phyloP scores from a whole-genome alignment of 176 grass and related monocot genomes.

The Ananas comosus region DNA sequence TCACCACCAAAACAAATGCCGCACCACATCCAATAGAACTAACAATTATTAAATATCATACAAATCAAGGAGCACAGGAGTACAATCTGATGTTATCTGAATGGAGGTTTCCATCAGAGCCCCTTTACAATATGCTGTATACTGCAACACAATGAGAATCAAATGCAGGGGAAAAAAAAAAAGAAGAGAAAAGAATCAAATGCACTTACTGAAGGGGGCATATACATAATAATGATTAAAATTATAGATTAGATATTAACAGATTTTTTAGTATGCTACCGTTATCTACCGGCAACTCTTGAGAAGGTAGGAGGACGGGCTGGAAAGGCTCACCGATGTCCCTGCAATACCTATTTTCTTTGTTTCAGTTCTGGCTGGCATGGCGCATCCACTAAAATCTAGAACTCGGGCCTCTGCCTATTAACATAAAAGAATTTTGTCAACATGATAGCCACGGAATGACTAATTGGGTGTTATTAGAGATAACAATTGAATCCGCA shows the following conservation, averaged over 20 bases:
- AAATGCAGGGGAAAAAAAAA: too few species aligned
- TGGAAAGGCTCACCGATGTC: conserved; percentile 37
- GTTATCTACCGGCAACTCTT: conserved; percentile 48
- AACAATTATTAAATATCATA: too few species aligned
- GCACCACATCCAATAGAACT: too few species aligned
- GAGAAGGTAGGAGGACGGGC: conserved; percentile 41
- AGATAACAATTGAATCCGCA: not conserved
- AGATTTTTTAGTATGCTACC: not conserved
- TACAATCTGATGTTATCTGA: too few species aligned
- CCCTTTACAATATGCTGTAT: too few species aligned
- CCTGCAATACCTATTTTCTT: conserved; percentile 17
- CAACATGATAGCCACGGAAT: not conserved
- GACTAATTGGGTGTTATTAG: too few species aligned
- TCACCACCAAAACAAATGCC: too few species aligned
- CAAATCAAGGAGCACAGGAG: too few species aligned
- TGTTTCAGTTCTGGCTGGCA: conserved; percentile 41
- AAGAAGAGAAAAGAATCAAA: too few species aligned
- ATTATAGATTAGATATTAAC: not conserved
- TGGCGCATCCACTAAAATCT: conserved; percentile 66
- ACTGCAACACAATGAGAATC: too few species aligned
- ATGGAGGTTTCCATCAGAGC: too few species aligned
- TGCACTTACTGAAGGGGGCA: too few species aligned
- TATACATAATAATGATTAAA: not conserved
- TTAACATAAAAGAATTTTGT: conserved; percentile 1
- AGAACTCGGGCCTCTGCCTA: conserved; percentile 64